Percentiles rank a stretch among this genome's conserved stretches.
phyloP scores from a whole-genome alignment of 2,329 filamentous ascomycete species.

The Colletotrichum simmondsii region DNA sequence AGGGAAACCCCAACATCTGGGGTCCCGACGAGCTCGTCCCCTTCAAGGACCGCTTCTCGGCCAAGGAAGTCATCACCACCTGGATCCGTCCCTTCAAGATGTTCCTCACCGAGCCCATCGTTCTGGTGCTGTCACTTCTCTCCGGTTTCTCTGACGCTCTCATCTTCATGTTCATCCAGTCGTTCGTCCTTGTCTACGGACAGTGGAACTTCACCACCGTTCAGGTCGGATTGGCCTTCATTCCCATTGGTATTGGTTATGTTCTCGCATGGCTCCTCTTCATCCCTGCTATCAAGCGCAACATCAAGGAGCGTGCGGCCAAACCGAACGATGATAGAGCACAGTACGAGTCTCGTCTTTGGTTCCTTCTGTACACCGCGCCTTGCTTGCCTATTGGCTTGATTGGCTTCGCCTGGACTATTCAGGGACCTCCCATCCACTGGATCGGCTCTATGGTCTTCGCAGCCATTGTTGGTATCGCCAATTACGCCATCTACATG shows the following conservation, averaged over 20 bases:
- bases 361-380: slow-evolving; percentile 71
- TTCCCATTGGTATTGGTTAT: slow-evolving; percentile 76
- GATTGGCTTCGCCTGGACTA: slow-evolving; percentile 77
- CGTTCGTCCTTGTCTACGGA: slow-evolving; percentile 73
- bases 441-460: slow-evolving; percentile 78
- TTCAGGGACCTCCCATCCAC: slow-evolving; percentile 69
- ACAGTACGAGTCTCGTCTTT: slow-evolving; percentile 76
- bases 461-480: slow-evolving; percentile 74
- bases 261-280: slow-evolving; percentile 70
- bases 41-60: slow-evolving; percentile 68
- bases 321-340: slow-evolving; percentile 66
- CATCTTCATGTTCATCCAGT: slow-evolving; percentile 83
- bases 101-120: slow-evolving; percentile 81
- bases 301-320: slow-evolving; percentile 60
- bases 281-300: slow-evolving; percentile 65
- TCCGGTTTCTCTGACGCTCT: slow-evolving; percentile 79
- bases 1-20: slow-evolving; percentile 71
- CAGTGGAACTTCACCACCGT: slow-evolving; percentile 73
- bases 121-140: slow-evolving; percentile 75
- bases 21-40: slow-evolving; percentile 78
- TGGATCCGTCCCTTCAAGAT: slow-evolving; percentile 77
- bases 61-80: slow-evolving; percentile 64
- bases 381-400: slow-evolving; percentile 74
- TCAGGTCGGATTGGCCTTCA: slow-evolving; percentile 69
- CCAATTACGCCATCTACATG: slow-evolving; percentile 81